Conservation (phyloP, 148 eudicot genomes). For the Linanthus parryae region DNA sequence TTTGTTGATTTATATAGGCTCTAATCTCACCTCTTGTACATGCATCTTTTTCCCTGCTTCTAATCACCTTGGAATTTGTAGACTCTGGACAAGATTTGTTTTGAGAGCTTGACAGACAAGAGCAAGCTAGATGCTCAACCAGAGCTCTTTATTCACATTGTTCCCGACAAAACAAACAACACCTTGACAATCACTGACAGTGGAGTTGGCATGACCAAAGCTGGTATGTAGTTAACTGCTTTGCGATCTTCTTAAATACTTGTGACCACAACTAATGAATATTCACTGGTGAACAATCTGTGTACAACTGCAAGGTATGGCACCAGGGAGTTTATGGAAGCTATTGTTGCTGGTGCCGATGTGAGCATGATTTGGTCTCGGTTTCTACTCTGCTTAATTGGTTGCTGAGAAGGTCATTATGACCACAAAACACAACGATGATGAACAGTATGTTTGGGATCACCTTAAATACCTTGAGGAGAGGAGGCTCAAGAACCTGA, state of each 20-base stretch:
- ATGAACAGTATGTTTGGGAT: constrained; percentile 11
- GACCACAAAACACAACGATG: constrained; percentile 24
- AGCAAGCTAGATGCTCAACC: constrained; percentile 3
- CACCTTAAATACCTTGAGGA: constrained; percentile 27
- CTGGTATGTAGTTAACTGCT: constrained; percentile 3
- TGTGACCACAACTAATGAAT: too few species aligned
- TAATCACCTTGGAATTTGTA: too few species aligned
- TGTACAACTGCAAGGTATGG: constrained; percentile 7
- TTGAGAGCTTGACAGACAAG: constrained; percentile 9
- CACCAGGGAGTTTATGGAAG: constrained; percentile 18
- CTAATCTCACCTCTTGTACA: too few species aligned
- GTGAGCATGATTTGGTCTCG: too few species aligned
- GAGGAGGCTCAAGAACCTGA: constrained; percentile 18
- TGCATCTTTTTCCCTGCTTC: too few species aligned
- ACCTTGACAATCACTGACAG: constrained; percentile 16
- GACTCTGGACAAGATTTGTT: constrained; percentile 5
- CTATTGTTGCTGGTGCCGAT: constrained; percentile 22
- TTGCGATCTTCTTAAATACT: neutral
- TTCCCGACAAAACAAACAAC: constrained; percentile 11
- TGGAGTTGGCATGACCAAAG: constrained; percentile 10
- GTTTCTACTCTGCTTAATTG: too few species aligned
- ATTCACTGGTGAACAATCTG: constrained; percentile 19
- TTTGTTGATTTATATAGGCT: too few species aligned
- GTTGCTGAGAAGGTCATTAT: constrained; percentile 22
- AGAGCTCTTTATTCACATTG: constrained; percentile 7